Base-by-base conservation (phyloP, 2,329 filamentous ascomycete genomes). In the Fusarium vanettenii region DNA sequence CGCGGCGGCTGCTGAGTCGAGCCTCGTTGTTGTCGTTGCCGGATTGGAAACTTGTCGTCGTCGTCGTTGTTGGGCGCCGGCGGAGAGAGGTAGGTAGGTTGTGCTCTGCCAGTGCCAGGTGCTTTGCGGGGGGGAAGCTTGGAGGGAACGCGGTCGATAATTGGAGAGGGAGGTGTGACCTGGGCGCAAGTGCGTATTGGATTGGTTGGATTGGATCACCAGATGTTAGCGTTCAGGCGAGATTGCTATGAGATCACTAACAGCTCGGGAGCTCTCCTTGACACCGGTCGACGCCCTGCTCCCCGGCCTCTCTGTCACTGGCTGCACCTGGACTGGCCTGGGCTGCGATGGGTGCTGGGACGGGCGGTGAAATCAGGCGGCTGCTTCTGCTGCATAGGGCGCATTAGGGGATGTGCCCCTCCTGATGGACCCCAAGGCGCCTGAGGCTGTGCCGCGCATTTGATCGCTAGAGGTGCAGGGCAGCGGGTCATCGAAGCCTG, bases 101-200 rank as follows among this genome's bases (percentile, higher is more conserved):
- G 75, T 79, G 75, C 70, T 76, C 41, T 45, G 41, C 45, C 37
- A 41, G 37, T 45, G 41, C 43, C 39, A 41, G 39, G 39, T 50
- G 45, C 31, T 57, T 78, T 78, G 77, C 74, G 77, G 76, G 77
- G 77, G 76, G 73, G 67, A 75, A 73, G 74, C 74, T 73, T 78
- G 63, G 69, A 70, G 61, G 66, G 60, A 70, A 69, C 69, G 70
- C 72, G 74, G 66, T 37, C 71, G 74, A 75, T 77, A 74, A 75
- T 76, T 76, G 72, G 77, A 72, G 75, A 72, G 67, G 66, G 60
- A 69, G 59, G 43, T 56, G 72, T 68, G 65, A 64, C 72, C 45
- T 39, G 65, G 60, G 67, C n/a, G 22, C 20, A 29, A 56, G 31
- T 57, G 52, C 52, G 52, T 18, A 43, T 56, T 41, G 20, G 39